Conservation (phyloP, 73 alveolate genomes). For the Breviolum minutum region DNA sequence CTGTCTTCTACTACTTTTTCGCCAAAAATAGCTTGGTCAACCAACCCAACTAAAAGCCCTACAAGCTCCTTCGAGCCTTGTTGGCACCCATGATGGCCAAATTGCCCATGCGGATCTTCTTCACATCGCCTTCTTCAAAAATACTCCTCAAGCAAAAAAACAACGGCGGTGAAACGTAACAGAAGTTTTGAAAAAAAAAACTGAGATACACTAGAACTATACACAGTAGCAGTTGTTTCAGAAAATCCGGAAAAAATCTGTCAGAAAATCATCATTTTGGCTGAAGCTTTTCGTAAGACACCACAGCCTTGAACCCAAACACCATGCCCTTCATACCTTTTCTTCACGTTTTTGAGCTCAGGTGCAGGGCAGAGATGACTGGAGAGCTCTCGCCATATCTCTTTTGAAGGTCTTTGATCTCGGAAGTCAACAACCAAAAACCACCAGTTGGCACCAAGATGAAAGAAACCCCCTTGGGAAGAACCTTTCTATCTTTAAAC, state of each 20-base stretch:
- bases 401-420: conserved; percentile 43
- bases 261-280: too few relatives aligned
- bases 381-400: conserved; percentile 45
- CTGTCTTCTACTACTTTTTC: neutral
- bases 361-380: conserved; percentile 9
- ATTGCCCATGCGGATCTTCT: conserved; percentile 98
- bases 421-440: neutral
- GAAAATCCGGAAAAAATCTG: too few relatives aligned
- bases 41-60: neutral
- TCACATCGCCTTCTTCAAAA: conserved; percentile 97
- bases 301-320: too few relatives aligned
- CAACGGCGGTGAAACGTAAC: too few relatives aligned
- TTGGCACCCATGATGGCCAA: conserved; percentile 97
- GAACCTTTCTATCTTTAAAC: too few relatives aligned
- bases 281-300: too few relatives aligned
- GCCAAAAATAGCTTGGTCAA: neutral
- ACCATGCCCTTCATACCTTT: too few relatives aligned
- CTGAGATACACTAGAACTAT: neutral
- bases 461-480: too few relatives aligned
- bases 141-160: conserved; percentile 16
- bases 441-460: neutral
- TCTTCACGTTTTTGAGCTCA: neutral
- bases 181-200: too few relatives aligned
- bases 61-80: conserved; percentile 35
- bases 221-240: neutral